Evolutionary conservation across 2,329 filamentous ascomycete species (phyloP).

Genomic region (Dichotomopilus funicola): DNA sequence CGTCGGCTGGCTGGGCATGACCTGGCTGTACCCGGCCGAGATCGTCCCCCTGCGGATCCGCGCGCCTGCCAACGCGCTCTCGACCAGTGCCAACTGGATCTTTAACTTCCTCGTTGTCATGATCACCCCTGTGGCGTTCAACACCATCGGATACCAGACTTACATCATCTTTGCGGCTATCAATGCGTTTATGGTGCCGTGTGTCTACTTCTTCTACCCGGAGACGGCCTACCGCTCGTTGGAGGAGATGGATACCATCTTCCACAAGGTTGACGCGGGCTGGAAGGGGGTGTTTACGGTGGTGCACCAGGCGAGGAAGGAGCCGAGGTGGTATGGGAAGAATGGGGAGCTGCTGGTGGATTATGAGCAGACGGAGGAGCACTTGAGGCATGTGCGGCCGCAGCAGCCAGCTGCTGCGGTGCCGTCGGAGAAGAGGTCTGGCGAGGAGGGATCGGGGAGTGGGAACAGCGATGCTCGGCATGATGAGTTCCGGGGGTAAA

Average conservation of each 20-base stretch:
- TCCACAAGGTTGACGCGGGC: slow-evolving; percentile 46
- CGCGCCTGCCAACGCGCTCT: slow-evolving; percentile 53
- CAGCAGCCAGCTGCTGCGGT: neutral
- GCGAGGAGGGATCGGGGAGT: neutral
- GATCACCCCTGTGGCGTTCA: slow-evolving; percentile 57
- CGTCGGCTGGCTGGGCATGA: slow-evolving; percentile 47
- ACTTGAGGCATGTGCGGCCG: neutral
- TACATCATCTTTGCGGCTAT: slow-evolving; percentile 61
- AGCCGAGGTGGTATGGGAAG: slow-evolving; percentile 52
- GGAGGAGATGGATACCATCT: slow-evolving; percentile 62
- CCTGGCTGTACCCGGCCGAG: slow-evolving; percentile 55
- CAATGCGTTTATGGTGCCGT: slow-evolving; percentile 53
- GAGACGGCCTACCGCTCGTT: slow-evolving; percentile 58
- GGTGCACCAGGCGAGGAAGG: slow-evolving; percentile 37
- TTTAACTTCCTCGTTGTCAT: slow-evolving; percentile 48
- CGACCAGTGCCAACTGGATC: slow-evolving; percentile 56
- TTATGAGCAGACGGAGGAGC: slow-evolving; percentile 32
- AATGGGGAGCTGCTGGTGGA: slow-evolving; percentile 50
- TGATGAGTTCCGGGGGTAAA: neutral
- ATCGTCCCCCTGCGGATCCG: slow-evolving; percentile 46
- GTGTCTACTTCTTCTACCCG: slow-evolving; percentile 56
- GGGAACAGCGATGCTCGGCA: neutral
- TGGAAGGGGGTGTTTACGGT: slow-evolving; percentile 34
- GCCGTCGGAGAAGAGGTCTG: neutral
- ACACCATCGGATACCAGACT: slow-evolving; percentile 44